Percentiles rank a stretch among this genome's conserved stretches.
These are phyloP conservation scores for Cystofilobasidium bisporidii DNA, from an alignment of 768 basidiomycete genomes.

Conservation along the genomic window DNA sequence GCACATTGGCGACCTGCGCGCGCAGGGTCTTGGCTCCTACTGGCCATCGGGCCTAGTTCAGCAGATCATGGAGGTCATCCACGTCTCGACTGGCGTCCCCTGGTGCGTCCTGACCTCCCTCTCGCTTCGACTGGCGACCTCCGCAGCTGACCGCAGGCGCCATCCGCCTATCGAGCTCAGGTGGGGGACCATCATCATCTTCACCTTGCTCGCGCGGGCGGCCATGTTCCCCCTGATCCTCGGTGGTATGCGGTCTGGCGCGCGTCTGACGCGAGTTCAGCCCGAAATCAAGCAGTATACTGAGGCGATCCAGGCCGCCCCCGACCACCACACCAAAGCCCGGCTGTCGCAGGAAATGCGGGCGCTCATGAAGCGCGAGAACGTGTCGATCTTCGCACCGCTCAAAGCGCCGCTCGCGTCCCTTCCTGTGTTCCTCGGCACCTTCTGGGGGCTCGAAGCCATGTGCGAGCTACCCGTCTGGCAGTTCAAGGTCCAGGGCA, in stretches of 20 bases:
- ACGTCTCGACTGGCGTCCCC: slow-evolving; percentile 35
- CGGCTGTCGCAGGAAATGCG: slow-evolving; percentile 46
- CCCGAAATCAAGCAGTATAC: slow-evolving; percentile 51
- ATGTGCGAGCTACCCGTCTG: slow-evolving; percentile 62
- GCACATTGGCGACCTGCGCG: slow-evolving; percentile 53
- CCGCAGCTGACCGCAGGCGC: no score
- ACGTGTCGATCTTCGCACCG: slow-evolving; percentile 53
- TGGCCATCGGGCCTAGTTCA: slow-evolving; percentile 56
- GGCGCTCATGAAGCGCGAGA: slow-evolving; percentile 54
- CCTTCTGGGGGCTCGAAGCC: slow-evolving; percentile 71
- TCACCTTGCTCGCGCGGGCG: slow-evolving; percentile 54
- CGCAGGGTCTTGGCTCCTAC: slow-evolving; percentile 56
- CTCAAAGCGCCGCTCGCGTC: slow-evolving; percentile 57
- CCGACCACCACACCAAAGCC: slow-evolving; percentile 45
- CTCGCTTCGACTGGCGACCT: slow-evolving; percentile 32
- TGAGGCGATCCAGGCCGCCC: slow-evolving; percentile 44
- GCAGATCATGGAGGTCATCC: slow-evolving; percentile 57
- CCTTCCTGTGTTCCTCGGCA: slow-evolving; percentile 61
- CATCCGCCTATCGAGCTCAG: no score
- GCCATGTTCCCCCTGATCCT: slow-evolving; percentile 56
- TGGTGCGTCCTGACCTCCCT: not conserved
- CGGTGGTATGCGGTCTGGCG: slow-evolving; percentile 50
- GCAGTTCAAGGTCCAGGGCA: slow-evolving; percentile 67
- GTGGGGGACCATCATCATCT: slow-evolving; percentile 69
- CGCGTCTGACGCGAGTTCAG: slow-evolving; percentile 54